phyloP scores from a whole-genome alignment of 2,329 filamentous ascomycete species.

The Colletotrichum sp. region DNA sequence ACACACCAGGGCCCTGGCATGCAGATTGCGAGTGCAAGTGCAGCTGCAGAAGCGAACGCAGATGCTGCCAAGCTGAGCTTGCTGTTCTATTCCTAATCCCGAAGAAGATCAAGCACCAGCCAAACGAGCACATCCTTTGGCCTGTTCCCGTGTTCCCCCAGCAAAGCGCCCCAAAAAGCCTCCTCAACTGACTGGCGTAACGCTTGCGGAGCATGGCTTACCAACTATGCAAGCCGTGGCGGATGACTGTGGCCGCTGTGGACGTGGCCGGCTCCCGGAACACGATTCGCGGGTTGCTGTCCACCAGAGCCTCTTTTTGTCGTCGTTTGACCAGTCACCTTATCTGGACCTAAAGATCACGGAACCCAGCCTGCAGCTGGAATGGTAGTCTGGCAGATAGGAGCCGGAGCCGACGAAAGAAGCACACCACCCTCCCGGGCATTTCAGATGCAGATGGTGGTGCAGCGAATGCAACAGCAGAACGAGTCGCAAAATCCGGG shows the following conservation, averaged over 20 bases:
- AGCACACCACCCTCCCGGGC: background rate
- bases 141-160: background rate
- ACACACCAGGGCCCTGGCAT: background rate
- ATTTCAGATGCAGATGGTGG: conserved; percentile 1
- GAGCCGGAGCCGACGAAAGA: background rate
- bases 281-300: background rate
- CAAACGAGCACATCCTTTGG: background rate
- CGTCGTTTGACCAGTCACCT: background rate
- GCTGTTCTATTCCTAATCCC: background rate
- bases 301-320: background rate
- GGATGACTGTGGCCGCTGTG: background rate
- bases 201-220: conserved; percentile 8
- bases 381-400: background rate
- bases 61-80: background rate
- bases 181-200: conserved; percentile 19
- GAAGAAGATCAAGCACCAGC: background rate
- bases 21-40: background rate
- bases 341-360: background rate
- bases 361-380: conserved; percentile 1
- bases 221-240: background rate
- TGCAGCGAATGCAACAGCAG: background rate
- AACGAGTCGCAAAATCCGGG: background rate
- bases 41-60: background rate
- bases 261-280: background rate
- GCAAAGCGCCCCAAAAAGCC: background rate